Evolutionary conservation across 768 basidiomycete species (phyloP).

Genomic region (Suillus variegatus): DNA sequence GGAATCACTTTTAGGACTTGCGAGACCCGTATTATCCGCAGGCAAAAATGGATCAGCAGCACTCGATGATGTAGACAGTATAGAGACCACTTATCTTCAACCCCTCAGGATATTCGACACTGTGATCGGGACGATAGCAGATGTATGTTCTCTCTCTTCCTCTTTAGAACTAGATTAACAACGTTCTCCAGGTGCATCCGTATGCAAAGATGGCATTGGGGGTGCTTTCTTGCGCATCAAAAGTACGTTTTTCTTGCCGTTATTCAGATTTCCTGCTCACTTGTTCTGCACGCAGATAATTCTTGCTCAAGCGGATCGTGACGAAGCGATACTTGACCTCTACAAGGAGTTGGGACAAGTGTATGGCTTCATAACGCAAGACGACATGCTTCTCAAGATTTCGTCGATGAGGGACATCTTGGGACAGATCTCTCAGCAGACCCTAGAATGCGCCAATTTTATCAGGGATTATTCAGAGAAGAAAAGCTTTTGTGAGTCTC

Average conservation of each 20-base stretch:
- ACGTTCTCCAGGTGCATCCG: not conserved
- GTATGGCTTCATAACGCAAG: slow-evolving; percentile 7
- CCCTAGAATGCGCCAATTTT: slow-evolving; percentile 10
- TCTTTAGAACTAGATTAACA: not conserved
- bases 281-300: not conserved
- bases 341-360: not conserved
- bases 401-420: not conserved
- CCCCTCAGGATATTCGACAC: not conserved
- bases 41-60: too few relatives aligned
- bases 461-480: slow-evolving; percentile 9
- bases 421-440: slow-evolving; percentile 5
- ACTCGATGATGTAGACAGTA: too few relatives aligned
- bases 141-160: not conserved
- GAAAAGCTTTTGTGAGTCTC: slow-evolving; percentile 9
- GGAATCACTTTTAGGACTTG: too few relatives aligned
- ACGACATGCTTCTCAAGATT: not conserved
- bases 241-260: not conserved
- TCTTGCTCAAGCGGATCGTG: slow-evolving; percentile 1
- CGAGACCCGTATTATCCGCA: too few relatives aligned
- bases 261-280: too few relatives aligned
- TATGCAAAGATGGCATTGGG: slow-evolving; percentile 8
- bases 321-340: not conserved
- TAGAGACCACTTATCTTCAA: too few relatives aligned
- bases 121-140: not conserved
- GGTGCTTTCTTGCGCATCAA: not conserved